phyloP scores from a whole-genome alignment of 306 rosid genomes.

The Quercus mongolica region DNA sequence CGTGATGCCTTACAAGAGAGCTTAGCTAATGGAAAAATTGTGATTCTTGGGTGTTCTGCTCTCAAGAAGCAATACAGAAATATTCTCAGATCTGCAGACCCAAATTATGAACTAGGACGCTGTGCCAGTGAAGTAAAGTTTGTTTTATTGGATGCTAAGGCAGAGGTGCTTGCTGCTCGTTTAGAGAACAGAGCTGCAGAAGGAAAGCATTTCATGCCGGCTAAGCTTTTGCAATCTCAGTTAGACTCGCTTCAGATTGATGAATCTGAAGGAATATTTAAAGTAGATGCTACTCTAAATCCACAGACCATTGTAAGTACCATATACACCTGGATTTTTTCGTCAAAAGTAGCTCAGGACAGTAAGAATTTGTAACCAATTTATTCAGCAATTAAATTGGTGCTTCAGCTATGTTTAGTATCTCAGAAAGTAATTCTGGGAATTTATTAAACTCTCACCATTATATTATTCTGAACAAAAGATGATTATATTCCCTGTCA shows the following conservation, averaged over 20 bases:
- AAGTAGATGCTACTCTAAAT: conserved; percentile 57
- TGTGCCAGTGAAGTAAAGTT: conserved; percentile 48
- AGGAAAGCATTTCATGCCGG: conserved; percentile 85
- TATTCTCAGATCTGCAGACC: conserved; percentile 64
- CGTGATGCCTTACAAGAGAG: conserved; percentile 31
- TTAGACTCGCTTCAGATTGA: conserved; percentile 65
- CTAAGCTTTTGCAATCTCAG: conserved; percentile 78
- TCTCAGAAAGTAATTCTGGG: not conserved
- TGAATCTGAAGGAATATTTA: conserved; percentile 54
- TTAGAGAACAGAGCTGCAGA: conserved; percentile 58
- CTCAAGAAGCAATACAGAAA: conserved; percentile 67
- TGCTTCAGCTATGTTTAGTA: not conserved
- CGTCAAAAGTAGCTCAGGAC: not conserved
- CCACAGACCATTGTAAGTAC: conserved; percentile 36
- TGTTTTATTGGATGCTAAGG: conserved; percentile 63
- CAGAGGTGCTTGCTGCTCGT: conserved; percentile 54
- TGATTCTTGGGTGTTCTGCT: conserved; percentile 80
- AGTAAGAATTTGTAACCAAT: not conserved
- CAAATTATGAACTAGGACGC: conserved; percentile 42
- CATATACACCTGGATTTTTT: conserved; percentile 13
- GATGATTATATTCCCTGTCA: not conserved
- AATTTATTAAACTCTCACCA: not conserved
- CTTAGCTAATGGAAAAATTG: conserved; percentile 22
- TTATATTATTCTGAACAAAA: not conserved
- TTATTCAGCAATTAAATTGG: not conserved